A percentile compares a stretch with the other conserved stretches of the same genome.
Evolutionary conservation across 768 basidiomycete species (phyloP).

Genomic region (Agaricus subrufescens): DNA sequence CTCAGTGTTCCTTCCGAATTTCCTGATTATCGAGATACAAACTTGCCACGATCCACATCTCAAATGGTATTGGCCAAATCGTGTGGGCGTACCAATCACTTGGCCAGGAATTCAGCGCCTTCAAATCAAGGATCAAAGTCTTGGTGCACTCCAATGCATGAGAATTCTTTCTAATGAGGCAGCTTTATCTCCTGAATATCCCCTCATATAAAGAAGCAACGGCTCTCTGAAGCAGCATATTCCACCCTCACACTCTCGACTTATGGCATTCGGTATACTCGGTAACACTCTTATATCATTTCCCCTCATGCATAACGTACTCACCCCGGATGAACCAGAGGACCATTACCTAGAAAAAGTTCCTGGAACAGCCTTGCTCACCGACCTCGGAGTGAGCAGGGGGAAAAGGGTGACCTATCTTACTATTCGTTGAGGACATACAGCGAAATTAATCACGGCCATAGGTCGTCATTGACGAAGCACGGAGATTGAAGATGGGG

Average conservation of each 20-base stretch:
- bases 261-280: constrained; percentile 33
- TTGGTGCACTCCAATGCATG: no score
- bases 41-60: no score
- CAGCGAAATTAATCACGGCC: background rate
- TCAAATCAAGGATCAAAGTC: no score
- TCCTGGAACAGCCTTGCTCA: constrained; percentile 36
- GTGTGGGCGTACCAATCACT: no score
- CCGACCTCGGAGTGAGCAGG: constrained; percentile 31
- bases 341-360: constrained; percentile 31
- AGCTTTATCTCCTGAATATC: no score
- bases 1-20: no score
- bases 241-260: background rate
- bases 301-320: background rate
- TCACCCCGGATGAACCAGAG: constrained; percentile 16
- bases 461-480: constrained; percentile 28
- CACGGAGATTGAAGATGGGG: constrained; percentile 29
- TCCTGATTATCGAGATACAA: no score
- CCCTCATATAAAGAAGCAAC: no score
- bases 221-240: no score
- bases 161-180: no score
- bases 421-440: background rate
- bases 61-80: no score
- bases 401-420: constrained; percentile 23
- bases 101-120: no score
- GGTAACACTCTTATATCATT: constrained; percentile 17